phyloP scores from a whole-genome alignment of 352 stramenopile species.

The Phytophthora europaea region DNA sequence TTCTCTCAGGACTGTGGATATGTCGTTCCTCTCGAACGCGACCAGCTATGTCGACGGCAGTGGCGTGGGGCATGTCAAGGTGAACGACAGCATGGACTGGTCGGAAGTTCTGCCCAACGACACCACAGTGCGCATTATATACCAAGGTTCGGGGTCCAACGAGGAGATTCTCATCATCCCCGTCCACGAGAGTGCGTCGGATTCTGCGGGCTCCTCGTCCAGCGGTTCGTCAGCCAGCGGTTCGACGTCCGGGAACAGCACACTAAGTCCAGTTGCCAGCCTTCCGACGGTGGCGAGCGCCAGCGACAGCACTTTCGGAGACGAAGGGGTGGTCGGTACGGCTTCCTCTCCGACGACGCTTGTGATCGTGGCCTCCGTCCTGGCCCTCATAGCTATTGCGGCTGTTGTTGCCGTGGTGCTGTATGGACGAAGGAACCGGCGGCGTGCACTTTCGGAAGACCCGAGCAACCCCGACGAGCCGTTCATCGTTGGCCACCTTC shows the following conservation, averaged over 20 bases:
- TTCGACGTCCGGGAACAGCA: slow-evolving; percentile 20
- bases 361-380: slow-evolving; percentile 38
- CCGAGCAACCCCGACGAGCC: slow-evolving; percentile 26
- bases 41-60: slow-evolving; percentile 40
- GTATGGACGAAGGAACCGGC: slow-evolving; percentile 39
- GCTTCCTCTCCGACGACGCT: slow-evolving; percentile 31
- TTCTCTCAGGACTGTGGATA: slow-evolving; percentile 29
- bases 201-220: slow-evolving; percentile 16
- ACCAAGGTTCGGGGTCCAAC: slow-evolving; percentile 43
- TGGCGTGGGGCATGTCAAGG: slow-evolving; percentile 44
- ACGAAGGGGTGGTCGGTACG: slow-evolving; percentile 17
- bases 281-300: slow-evolving; percentile 36
- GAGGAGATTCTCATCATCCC: slow-evolving; percentile 49
- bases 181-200: slow-evolving; percentile 25
- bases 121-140: slow-evolving; percentile 55
- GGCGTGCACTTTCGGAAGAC: slow-evolving; percentile 30
- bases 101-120: slow-evolving; percentile 48
- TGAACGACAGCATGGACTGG: slow-evolving; percentile 46
- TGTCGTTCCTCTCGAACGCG: slow-evolving; percentile 44
- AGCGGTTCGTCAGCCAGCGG: slow-evolving; percentile 24
- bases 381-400: slow-evolving; percentile 38
- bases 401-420: slow-evolving; percentile 36
- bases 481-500: slow-evolving; percentile 40
- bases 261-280: slow-evolving; percentile 24
- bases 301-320: slow-evolving; percentile 19